These are phyloP conservation scores for Pisolithus marmoratus DNA, from an alignment of 768 basidiomycete species.

Conservation along the genomic window DNA sequence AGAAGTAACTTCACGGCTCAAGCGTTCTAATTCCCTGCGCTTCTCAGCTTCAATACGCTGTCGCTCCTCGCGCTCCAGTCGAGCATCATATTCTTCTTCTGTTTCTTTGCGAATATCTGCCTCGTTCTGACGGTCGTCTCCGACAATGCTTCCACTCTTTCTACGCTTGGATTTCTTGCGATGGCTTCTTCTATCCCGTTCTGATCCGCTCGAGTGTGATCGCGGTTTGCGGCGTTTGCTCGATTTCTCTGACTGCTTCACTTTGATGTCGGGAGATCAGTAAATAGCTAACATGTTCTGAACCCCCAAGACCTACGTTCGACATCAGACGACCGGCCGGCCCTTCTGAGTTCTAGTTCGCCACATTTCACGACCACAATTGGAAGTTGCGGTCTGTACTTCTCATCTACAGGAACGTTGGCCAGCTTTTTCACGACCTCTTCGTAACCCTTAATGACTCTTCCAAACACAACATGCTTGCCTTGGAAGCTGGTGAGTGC, in stretches of 20 bases:
- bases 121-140: neutral
- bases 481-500: conserved; percentile 28
- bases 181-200: conserved; percentile 14
- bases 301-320: conserved; percentile 9
- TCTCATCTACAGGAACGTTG: conserved; percentile 64
- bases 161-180: conserved; percentile 24
- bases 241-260: conserved; percentile 6
- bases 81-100: conserved; percentile 67
- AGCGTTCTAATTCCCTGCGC: conserved; percentile 42
- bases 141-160: conserved; percentile 4
- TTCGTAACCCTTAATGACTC: conserved; percentile 54
- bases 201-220: conserved; percentile 25
- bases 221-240: conserved; percentile 18
- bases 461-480: conserved; percentile 55
- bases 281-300: neutral
- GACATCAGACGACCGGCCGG: conserved; percentile 5
- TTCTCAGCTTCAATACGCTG: conserved; percentile 47
- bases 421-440: conserved; percentile 55
- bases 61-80: conserved; percentile 62
- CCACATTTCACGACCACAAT: conserved; percentile 75
- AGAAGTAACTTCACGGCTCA: conserved; percentile 33
- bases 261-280: neutral
- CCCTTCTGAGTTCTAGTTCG: conserved; percentile 67
- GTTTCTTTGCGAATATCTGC: conserved; percentile 40
- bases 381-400: conserved; percentile 64